These are phyloP conservation scores for Yamadazyma siamensis DNA, from an alignment of 1,139 yeast species.

Conservation along the genomic window DNA sequence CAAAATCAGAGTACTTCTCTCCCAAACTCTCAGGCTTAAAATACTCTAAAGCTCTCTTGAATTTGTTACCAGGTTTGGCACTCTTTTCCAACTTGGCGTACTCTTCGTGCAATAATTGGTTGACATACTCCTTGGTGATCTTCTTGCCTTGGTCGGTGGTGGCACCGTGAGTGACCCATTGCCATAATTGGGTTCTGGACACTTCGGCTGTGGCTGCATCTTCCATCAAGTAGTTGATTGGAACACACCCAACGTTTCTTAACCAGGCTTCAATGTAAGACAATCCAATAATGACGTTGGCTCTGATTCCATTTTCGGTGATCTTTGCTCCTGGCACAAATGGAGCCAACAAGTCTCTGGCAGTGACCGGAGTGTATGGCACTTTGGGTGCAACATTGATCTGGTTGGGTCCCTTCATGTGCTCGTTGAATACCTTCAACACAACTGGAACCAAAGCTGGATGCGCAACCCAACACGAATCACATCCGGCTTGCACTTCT, in stretches of 20 bases:
- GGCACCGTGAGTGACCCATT: constrained; percentile 78
- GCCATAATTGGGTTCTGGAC: constrained; percentile 77
- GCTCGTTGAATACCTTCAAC: constrained; percentile 71
- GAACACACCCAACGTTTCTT: constrained; percentile 76
- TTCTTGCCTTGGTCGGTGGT: constrained; percentile 56
- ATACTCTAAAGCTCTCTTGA: constrained; percentile 62
- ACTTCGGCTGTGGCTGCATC: constrained; percentile 89
- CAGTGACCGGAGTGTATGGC: constrained; percentile 50
- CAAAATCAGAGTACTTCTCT: constrained; percentile 67
- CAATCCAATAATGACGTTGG: constrained; percentile 68
- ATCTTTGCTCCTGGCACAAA: constrained; percentile 60
- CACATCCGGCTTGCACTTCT: constrained; percentile 74
- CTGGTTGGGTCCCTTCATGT: constrained; percentile 85
- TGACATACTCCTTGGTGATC: constrained; percentile 57
- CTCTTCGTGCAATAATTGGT: constrained; percentile 58
- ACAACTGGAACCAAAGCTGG: constrained; percentile 77
- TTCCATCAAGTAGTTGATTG: constrained; percentile 81
- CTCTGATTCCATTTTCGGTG: constrained; percentile 71
- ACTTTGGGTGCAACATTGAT: constrained; percentile 56
- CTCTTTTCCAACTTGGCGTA: constrained; percentile 49
- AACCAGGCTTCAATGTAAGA: constrained; percentile 84
- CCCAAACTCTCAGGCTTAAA: constrained; percentile 67
- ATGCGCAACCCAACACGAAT: constrained; percentile 83
- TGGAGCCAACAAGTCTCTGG: constrained; percentile 69
- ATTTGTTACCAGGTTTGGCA: constrained; percentile 51